phyloP scores from a whole-genome alignment of 2,329 filamentous ascomycete genomes.

The Pyrenochaeta sp. region DNA sequence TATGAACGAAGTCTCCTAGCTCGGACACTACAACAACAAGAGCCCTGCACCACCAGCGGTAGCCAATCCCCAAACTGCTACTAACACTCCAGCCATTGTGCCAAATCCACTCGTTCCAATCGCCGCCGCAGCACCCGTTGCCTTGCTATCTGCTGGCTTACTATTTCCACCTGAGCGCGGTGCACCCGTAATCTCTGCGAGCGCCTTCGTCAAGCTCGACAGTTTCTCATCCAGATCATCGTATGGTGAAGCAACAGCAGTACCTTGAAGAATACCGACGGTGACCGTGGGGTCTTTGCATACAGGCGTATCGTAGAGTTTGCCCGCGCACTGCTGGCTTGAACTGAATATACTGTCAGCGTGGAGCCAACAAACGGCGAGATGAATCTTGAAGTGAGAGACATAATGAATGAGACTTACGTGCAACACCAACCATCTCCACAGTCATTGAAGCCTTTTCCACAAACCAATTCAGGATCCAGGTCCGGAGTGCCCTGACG shows the following conservation, averaged over 20 bases:
- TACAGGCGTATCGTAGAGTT: constrained; percentile 7
- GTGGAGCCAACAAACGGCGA: too few species aligned
- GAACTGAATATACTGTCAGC: constrained; percentile 1
- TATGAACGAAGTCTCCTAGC: too few species aligned
- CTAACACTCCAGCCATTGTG: neutral
- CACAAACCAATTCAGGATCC: constrained; percentile 11
- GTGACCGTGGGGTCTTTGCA: constrained; percentile 13
- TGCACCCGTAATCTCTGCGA: constrained; percentile 6
- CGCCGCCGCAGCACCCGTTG: neutral
- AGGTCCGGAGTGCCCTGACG: neutral
- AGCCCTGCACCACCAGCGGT: constrained; percentile 14
- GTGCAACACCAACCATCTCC: constrained; percentile 15
- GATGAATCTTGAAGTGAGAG: too few species aligned
- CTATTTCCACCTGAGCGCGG: neutral
- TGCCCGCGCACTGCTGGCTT: constrained; percentile 5
- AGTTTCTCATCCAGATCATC: constrained; percentile 5
- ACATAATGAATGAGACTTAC: neutral
- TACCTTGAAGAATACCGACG: constrained; percentile 1
- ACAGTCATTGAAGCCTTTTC: constrained; percentile 13
- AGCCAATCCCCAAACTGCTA: constrained; percentile 8
- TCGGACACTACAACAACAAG: constrained; percentile 4
- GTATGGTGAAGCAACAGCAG: constrained; percentile 7
- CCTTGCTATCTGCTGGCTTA: neutral
- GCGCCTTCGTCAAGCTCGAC: constrained; percentile 1
- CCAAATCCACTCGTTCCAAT: constrained; percentile 1